Evolutionary conservation across 495 filamentous ascomycete species (phyloP).

Genomic region (Penicillium riverlandense): DNA sequence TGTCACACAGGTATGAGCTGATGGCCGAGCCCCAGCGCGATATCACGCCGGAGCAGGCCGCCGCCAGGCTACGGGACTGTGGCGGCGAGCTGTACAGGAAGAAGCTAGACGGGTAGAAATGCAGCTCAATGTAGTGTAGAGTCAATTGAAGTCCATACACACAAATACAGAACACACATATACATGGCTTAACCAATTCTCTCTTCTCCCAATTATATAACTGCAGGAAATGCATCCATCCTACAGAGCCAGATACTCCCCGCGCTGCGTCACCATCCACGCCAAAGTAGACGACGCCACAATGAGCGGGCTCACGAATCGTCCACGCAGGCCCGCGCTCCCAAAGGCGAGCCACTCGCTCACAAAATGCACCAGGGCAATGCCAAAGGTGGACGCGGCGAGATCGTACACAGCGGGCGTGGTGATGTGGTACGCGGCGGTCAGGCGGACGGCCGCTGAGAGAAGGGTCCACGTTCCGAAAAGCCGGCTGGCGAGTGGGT

Average conservation of each 20-base stretch:
- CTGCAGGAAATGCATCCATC: background rate
- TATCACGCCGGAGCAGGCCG: conserved; percentile 95
- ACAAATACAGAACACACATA: background rate
- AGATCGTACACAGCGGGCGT: conserved; percentile 68
- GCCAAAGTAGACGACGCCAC: conserved; percentile 59
- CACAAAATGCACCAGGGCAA: conserved; percentile 75
- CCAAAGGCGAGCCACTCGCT: conserved; percentile 64
- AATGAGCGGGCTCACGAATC: conserved; percentile 64
- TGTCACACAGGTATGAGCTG: conserved; percentile 65
- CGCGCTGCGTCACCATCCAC: conserved; percentile 75
- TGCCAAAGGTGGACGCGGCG: conserved; percentile 67
- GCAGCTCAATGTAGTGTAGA: too few relatives aligned
- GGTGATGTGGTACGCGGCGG: conserved; percentile 78
- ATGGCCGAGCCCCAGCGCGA: conserved; percentile 95
- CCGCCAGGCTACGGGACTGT: conserved; percentile 63
- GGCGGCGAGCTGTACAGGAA: conserved; percentile 81
- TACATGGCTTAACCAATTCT: background rate
- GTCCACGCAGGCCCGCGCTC: conserved; percentile 60
- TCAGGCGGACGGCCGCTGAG: conserved; percentile 65
- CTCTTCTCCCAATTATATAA: too few relatives aligned
- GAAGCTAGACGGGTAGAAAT: conserved; percentile 34
- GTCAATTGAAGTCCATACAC: too few relatives aligned
- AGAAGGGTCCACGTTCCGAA: conserved; percentile 92
- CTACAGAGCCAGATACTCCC: conserved; percentile 23
- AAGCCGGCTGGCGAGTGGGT: conserved; percentile 65